Base-by-base conservation (phyloP, 2,329 filamentous ascomycete species). In the Microascus cirrosus region DNA sequence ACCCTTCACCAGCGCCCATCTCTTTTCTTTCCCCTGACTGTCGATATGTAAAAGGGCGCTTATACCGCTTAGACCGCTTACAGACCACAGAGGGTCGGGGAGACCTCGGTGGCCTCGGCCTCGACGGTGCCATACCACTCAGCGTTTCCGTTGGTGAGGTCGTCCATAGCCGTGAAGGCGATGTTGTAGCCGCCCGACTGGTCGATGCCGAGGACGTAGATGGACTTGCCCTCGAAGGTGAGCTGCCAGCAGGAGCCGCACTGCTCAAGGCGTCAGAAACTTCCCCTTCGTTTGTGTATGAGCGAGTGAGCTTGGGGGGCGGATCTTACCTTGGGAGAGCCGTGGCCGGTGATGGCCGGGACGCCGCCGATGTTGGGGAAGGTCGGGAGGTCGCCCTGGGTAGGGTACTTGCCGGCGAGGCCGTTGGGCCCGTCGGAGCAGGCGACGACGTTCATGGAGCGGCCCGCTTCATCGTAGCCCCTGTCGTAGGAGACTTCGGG, bases 401-500 rank as follows among this genome's bases (percentile, higher is more conserved):
- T 82, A 56, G 71, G 66, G 81, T 80, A 87, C 65, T 75, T 78
- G 64, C 79, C 83, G 61, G 81, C 81, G 61, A 90, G 77, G 59
- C 86, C 86, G 70, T 89, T 85, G 61, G 61, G 53, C 58, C 86
- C 86, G 66, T 89, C 82, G 35, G 82, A 86, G 79, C 86, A 90
- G 61, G 84, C 69, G 52, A 90, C 77, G 5, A 66, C 69, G 36
- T 71, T 75, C 58, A 92, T 69, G 52, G 80, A 75, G 59, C 83
- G 79, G 60, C 63, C 63, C 53, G 68, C 68, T 61, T 85, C 73
- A 67, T 92, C 88, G 73, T 89, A 94, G 67, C 79, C 83, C 22
- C 74, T 72, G 72, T 92, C 88, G 71, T 85, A 93, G 62, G 85
- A 86, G 66, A 91, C 86, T 69, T 66, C 18, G 53, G 5, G 11